Conservation (phyloP, 495 filamentous ascomycete species). For the Penicillium turbatum region DNA sequence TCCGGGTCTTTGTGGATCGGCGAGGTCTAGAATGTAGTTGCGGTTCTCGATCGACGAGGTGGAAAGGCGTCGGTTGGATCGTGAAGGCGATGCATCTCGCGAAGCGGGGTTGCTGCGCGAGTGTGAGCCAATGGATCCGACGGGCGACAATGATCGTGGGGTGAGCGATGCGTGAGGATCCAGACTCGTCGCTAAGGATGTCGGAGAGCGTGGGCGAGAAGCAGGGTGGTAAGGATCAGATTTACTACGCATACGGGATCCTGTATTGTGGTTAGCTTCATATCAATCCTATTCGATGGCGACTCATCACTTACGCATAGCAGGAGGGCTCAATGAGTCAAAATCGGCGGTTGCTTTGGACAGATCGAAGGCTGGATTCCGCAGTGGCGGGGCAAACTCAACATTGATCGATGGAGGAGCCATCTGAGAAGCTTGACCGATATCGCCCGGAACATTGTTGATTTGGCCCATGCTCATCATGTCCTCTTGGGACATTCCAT, state of each 20-base stretch:
- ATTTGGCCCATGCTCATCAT: constrained; percentile 24
- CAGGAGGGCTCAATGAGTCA: constrained; percentile 79
- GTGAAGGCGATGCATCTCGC: constrained; percentile 56
- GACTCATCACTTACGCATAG: constrained; percentile 61
- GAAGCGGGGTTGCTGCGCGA: constrained; percentile 46
- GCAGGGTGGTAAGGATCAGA: constrained; percentile 66
- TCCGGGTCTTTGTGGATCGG: constrained; percentile 80
- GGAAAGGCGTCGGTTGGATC: constrained; percentile 70
- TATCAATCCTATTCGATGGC: not conserved
- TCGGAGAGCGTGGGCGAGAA: constrained; percentile 42
- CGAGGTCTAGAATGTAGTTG: constrained; percentile 88
- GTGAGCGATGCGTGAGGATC: constrained; percentile 43
- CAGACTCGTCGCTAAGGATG: constrained; percentile 42
- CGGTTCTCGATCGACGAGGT: constrained; percentile 81
- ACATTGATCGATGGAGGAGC: constrained; percentile 89
- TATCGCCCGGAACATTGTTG: constrained; percentile 45
- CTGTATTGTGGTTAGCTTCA: constrained; percentile 30
- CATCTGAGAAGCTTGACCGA: constrained; percentile 69
- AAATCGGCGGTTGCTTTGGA: constrained; percentile 59
- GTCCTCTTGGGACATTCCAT: constrained; percentile 40
- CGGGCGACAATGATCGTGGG: constrained; percentile 66
- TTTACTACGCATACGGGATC: constrained; percentile 59
- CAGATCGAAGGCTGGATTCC: constrained; percentile 65
- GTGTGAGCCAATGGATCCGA: constrained; percentile 38
- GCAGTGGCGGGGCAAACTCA: constrained; percentile 83